A percentile compares a stretch with the other conserved stretches of the same genome.
Evolutionary conservation across 148 eudicot species (phyloP).

Genomic region (Rhododendron williamsianum): DNA sequence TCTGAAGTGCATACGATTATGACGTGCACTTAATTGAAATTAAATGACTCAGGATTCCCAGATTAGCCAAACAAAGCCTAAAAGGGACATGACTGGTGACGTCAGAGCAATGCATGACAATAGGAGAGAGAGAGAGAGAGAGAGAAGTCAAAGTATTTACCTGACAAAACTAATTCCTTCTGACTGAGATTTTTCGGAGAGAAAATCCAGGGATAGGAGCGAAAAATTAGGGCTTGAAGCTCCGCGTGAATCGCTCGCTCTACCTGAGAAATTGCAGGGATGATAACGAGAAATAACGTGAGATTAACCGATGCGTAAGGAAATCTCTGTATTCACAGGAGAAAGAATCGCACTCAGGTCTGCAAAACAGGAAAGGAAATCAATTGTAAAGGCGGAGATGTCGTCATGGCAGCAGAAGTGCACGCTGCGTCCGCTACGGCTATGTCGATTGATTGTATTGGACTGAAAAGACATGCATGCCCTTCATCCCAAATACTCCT

Average conservation of each 20-base stretch:
- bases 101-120: neutral
- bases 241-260: neutral
- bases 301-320: neutral
- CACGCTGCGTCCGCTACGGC: neutral
- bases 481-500: neutral
- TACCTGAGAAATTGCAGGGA: neutral
- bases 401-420: neutral
- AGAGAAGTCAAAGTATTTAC: neutral
- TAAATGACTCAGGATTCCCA: neutral
- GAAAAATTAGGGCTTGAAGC: neutral
- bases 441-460: neutral
- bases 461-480: neutral
- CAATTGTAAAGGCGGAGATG: neutral
- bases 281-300: neutral
- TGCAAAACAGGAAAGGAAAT: neutral
- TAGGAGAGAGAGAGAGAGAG: conserved; percentile 5
- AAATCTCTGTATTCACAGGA: neutral
- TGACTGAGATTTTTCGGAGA: neutral
- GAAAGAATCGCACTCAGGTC: neutral
- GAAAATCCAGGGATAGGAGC: neutral
- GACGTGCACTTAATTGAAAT: neutral
- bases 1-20: neutral
- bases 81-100: neutral
- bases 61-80: neutral
- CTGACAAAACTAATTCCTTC: neutral